Conservation (phyloP, 768 basidiomycete genomes). For the Tylopilus sp. region DNA sequence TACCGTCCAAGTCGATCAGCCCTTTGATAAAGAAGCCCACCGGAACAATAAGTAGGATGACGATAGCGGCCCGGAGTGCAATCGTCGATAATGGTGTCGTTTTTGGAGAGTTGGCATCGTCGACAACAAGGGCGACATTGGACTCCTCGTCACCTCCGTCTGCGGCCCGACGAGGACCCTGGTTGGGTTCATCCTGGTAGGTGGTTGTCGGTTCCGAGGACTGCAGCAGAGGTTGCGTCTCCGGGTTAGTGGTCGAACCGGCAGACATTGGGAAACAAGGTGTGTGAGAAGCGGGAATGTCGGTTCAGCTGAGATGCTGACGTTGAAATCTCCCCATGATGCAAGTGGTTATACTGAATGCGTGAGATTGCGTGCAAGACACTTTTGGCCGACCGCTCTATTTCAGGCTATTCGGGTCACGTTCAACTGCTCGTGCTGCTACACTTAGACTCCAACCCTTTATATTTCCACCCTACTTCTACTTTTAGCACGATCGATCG, state of each 20-base stretch:
- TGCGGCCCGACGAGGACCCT: neutral
- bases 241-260: conserved; percentile 5
- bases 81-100: conserved; percentile 12
- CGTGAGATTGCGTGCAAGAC: neutral
- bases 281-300: conserved; percentile 6
- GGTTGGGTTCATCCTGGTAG: conserved; percentile 14
- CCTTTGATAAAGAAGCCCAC: conserved; percentile 62
- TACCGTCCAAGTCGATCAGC: conserved; percentile 65
- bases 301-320: neutral
- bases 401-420: too few species aligned
- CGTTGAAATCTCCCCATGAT: neutral
- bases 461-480: too few species aligned
- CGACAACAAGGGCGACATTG: neutral
- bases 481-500: too few species aligned
- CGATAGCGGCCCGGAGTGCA: conserved; percentile 32
- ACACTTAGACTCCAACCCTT: too few species aligned
- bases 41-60: conserved; percentile 35
- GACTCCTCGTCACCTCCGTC: conserved; percentile 20
- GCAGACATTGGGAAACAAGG: conserved; percentile 18
- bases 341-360: neutral
- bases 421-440: too few species aligned
- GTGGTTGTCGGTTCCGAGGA: conserved; percentile 9
- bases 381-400: neutral
- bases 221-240: conserved; percentile 24
- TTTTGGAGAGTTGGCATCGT: conserved; percentile 5